Evolutionary conservation across 257 asterid genomes (phyloP).

Genomic region (Knoxia roxburghii): DNA sequence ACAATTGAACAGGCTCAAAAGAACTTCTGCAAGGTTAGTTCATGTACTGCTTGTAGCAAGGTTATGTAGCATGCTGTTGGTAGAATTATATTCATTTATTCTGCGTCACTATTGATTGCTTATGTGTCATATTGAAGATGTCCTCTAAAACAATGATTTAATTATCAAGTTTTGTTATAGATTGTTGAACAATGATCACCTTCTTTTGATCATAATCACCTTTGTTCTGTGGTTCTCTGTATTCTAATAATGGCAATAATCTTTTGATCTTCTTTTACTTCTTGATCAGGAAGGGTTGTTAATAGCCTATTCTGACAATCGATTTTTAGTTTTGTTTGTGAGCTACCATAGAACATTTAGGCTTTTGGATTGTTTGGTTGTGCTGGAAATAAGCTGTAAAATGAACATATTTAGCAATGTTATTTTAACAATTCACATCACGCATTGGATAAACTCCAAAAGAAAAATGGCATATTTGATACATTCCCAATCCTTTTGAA

Average conservation of each 20-base stretch:
- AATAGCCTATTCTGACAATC: not conserved
- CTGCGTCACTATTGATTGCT: not conserved
- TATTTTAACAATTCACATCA: too few species aligned
- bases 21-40: slow-evolving; percentile 80
- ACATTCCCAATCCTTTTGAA: too few species aligned
- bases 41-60: too few species aligned
- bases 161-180: not conserved
- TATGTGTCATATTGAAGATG: not conserved
- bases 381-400: too few species aligned
- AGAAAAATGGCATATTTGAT: too few species aligned
- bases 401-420: too few species aligned
- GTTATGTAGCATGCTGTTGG: slow-evolving; percentile 34
- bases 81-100: slow-evolving; percentile 7
- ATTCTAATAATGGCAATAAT: not conserved
- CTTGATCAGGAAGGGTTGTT: not conserved
- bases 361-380: not conserved
- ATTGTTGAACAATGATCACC: not conserved
- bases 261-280: not conserved
- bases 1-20: slow-evolving; percentile 97
- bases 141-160: not conserved
- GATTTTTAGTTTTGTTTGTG: not conserved
- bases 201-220: too few species aligned
- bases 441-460: too few species aligned
- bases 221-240: not conserved
- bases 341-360: not conserved